Conservation (phyloP, 2,329 filamentous ascomycete genomes). For the Aphanocladium album region DNA sequence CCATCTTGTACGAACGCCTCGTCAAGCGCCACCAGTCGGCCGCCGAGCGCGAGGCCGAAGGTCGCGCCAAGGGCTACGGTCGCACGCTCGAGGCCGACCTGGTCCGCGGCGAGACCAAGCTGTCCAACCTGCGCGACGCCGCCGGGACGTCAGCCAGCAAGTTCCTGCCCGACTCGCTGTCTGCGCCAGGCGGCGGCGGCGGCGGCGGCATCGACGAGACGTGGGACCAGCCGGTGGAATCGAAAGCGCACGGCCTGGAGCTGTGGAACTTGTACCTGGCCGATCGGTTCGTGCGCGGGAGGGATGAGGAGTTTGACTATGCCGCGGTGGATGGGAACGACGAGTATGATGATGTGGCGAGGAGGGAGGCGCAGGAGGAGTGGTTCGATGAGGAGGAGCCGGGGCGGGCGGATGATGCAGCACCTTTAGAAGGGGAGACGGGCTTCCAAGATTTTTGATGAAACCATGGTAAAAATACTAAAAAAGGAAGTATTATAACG, state of each 20-base stretch:
- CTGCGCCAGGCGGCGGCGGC: slow-evolving; percentile 36
- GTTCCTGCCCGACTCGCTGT: slow-evolving; percentile 35
- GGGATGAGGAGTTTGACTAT: slow-evolving; percentile 78
- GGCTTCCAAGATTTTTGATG: slow-evolving; percentile 66
- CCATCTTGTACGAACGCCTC: slow-evolving; percentile 75
- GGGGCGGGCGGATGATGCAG: slow-evolving; percentile 36
- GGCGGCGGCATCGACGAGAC: slow-evolving; percentile 13
- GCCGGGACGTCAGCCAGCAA: slow-evolving; percentile 14
- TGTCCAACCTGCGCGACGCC: slow-evolving; percentile 43
- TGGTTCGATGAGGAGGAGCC: slow-evolving; percentile 81
- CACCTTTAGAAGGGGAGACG: slow-evolving; percentile 51
- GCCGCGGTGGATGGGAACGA: slow-evolving; percentile 63
- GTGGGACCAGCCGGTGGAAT: slow-evolving; percentile 25
- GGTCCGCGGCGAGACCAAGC: slow-evolving; percentile 68
- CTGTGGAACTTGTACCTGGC: slow-evolving; percentile 70
- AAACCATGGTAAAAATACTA: neutral
- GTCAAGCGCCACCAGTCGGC: slow-evolving; percentile 72
- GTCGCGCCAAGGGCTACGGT: slow-evolving; percentile 69
- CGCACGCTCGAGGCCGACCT: slow-evolving; percentile 75
- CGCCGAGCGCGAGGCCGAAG: slow-evolving; percentile 68
- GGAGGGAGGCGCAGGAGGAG: slow-evolving; percentile 60
- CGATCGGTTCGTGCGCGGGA: slow-evolving; percentile 67
- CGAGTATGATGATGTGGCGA: slow-evolving; percentile 60
- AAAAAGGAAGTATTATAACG: neutral
- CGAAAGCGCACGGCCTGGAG: slow-evolving; percentile 59